Evolutionary conservation across 305 asterid genomes (phyloP).

Genomic region (Withania somnifera): DNA sequence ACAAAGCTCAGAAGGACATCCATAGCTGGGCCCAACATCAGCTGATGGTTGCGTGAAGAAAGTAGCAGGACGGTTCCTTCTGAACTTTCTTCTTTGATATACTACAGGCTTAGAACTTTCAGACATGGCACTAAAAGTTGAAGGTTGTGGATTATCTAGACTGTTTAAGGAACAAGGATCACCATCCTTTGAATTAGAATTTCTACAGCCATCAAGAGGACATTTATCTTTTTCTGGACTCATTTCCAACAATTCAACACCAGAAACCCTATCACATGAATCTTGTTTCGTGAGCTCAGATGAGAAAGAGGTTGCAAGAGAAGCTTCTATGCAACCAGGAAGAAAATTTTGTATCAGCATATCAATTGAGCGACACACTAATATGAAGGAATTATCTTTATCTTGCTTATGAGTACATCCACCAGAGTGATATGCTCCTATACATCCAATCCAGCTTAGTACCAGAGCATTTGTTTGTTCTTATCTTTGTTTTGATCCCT

Average conservation of each 20-base stretch:
- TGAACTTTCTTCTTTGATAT: constrained; percentile 46
- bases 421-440: not conserved
- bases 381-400: not conserved
- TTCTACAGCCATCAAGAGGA: constrained; percentile 21
- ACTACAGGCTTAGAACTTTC: constrained; percentile 33
- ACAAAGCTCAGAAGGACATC: constrained; percentile 30
- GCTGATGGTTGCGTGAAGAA: constrained; percentile 16
- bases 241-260: constrained; percentile 24
- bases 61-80: constrained; percentile 14
- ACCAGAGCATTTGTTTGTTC: not conserved
- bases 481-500: not conserved
- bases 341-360: constrained; percentile 22
- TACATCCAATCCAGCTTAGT: not conserved
- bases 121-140: constrained; percentile 39
- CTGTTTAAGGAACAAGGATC: constrained; percentile 21
- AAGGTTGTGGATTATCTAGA: constrained; percentile 25
- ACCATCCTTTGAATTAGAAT: constrained; percentile 22
- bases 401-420: constrained; percentile 1
- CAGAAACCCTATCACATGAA: constrained; percentile 27
- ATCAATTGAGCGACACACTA: constrained; percentile 5
- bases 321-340: constrained; percentile 22
- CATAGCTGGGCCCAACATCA: constrained; percentile 21
- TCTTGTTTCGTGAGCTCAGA: constrained; percentile 21
- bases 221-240: constrained; percentile 26
- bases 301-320: constrained; percentile 11